Evolutionary conservation across 2,329 filamentous ascomycete genomes (phyloP).

Genomic region (Penicillium sp.): DNA sequence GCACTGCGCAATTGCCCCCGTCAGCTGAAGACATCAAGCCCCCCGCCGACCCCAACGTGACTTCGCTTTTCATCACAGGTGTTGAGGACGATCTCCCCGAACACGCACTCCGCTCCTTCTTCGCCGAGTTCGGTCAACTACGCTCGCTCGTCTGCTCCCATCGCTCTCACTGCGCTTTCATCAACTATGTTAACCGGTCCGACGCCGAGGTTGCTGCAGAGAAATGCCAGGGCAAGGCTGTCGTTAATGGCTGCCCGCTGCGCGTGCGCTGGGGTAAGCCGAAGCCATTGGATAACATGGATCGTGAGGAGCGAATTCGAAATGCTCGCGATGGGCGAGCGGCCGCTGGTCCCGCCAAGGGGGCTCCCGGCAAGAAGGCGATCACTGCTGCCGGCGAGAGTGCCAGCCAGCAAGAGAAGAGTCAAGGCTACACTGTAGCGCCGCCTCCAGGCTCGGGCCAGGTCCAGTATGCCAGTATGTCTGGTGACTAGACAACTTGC

Average conservation of each 20-base stretch:
- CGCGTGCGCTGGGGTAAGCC: slow-evolving; percentile 91
- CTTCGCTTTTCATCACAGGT: slow-evolving; percentile 91
- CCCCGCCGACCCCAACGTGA: slow-evolving; percentile 81
- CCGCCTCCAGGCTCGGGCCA: slow-evolving; percentile 79
- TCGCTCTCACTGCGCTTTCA: slow-evolving; percentile 93
- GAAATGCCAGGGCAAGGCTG: slow-evolving; percentile 81
- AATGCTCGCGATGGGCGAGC: slow-evolving; percentile 78
- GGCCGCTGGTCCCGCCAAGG: slow-evolving; percentile 54
- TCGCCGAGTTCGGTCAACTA: slow-evolving; percentile 84
- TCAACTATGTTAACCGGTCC: slow-evolving; percentile 87
- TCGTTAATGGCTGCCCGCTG: slow-evolving; percentile 88
- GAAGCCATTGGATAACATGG: slow-evolving; percentile 87
- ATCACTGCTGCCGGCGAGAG: slow-evolving; percentile 48
- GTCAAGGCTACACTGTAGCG: slow-evolving; percentile 59
- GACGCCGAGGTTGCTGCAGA: slow-evolving; percentile 84
- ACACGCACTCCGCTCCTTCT: slow-evolving; percentile 86
- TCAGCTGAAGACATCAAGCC: slow-evolving; percentile 84
- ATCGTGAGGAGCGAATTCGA: slow-evolving; percentile 78
- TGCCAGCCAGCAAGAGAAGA: slow-evolving; percentile 43
- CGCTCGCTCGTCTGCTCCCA: slow-evolving; percentile 94
- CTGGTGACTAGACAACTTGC: slow-evolving; percentile 66
- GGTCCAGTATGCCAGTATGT: slow-evolving; percentile 81
- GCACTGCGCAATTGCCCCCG: slow-evolving; percentile 73
- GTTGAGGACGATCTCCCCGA: slow-evolving; percentile 96
- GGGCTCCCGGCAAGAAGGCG: slow-evolving; percentile 38